Evolutionary conservation across 495 filamentous ascomycete genomes (phyloP).

Genomic region (Platismatia glauca): DNA sequence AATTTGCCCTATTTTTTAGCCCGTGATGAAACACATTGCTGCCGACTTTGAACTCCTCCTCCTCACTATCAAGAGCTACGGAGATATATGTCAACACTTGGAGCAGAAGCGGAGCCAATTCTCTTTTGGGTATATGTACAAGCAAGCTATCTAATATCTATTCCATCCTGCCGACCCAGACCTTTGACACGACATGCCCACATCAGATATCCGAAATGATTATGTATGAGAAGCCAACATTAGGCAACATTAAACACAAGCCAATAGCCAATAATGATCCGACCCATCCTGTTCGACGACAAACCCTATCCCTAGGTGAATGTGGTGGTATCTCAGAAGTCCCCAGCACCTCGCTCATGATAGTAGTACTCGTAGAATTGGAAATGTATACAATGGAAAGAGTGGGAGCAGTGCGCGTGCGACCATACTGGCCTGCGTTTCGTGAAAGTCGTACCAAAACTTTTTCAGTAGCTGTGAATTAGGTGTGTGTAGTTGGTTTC

Average conservation of each 20-base stretch:
- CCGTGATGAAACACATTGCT: too few species aligned
- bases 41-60: too few species aligned
- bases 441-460: not conserved
- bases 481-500: not conserved
- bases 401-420: not conserved
- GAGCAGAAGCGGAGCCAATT: not conserved
- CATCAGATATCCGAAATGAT: slow-evolving; percentile 9
- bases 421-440: not conserved
- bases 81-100: not conserved
- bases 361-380: slow-evolving; percentile 2
- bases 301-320: slow-evolving; percentile 12
- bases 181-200: not conserved
- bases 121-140: slow-evolving; percentile 10
- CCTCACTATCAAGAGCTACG: too few species aligned
- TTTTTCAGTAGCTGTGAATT: slow-evolving; percentile 6
- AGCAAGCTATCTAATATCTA: slow-evolving; percentile 12
- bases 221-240: slow-evolving; percentile 12
- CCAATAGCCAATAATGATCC: not conserved
- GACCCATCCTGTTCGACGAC: not conserved
- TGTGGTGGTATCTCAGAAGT: slow-evolving; percentile 18
- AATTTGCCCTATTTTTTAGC: too few species aligned
- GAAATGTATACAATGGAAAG: slow-evolving; percentile 6
- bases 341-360: slow-evolving; percentile 15
- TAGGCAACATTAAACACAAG: not conserved
- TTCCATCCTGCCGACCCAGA: not conserved